Evolutionary conservation across 2,329 filamentous ascomycete genomes (phyloP).

Genomic region (Aspergillus novofumigatus): DNA sequence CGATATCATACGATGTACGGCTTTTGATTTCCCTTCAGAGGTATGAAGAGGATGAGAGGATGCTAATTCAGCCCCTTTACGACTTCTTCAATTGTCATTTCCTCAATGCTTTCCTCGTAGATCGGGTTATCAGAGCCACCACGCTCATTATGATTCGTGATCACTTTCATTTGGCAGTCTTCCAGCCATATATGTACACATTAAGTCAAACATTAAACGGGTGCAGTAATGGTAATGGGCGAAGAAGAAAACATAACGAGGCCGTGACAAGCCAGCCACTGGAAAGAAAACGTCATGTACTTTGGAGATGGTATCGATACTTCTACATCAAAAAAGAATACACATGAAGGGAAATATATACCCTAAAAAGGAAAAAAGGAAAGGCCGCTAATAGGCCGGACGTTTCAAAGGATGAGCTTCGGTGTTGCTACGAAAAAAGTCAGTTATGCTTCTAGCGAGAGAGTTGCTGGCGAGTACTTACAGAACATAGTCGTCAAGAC

Average conservation of each 20-base stretch:
- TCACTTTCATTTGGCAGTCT: not conserved
- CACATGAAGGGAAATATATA: not conserved
- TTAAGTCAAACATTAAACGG: not conserved
- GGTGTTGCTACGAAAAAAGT: slow-evolving; percentile 14
- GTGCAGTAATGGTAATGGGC: not conserved
- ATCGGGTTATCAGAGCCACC: not conserved
- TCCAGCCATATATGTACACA: not conserved
- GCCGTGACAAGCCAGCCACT: not conserved
- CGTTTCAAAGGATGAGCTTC: slow-evolving; percentile 27
- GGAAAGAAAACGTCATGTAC: not conserved
- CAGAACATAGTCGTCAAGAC: slow-evolving; percentile 46
- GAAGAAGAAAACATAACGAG: not conserved
- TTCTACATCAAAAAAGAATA: slow-evolving; percentile 5
- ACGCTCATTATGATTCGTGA: not conserved
- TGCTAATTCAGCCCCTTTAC: not conserved
- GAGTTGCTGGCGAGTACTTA: slow-evolving; percentile 24
- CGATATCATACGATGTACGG: not conserved
- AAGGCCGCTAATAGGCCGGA: slow-evolving; percentile 11
- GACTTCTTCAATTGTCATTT: not conserved
- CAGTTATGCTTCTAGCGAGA: not conserved
- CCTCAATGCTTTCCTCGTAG: not conserved
- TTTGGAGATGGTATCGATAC: slow-evolving; percentile 8
- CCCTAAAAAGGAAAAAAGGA: not conserved
- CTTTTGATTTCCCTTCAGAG: not conserved
- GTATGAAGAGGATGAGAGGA: not conserved